Evolutionary conservation across 805 yeast species (phyloP), one percentile per base, ranked within the genome.

Genomic region (Scheffersomyces ergatensis): DNA sequence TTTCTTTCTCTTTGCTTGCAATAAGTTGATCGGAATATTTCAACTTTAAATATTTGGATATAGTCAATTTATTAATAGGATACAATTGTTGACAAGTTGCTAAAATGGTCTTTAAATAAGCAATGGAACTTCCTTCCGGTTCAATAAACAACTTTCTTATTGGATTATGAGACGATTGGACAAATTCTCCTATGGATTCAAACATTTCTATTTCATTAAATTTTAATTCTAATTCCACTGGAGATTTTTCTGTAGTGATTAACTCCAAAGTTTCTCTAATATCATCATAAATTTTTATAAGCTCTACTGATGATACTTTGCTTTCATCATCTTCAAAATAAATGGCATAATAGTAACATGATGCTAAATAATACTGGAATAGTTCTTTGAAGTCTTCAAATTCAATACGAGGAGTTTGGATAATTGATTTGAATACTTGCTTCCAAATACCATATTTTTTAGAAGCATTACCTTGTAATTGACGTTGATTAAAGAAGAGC

Each of bases 21-120:
- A 25, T 39, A 1, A 38, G 12, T 2, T 38, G 29, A 1, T 36
- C 9, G 5, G 54, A 45, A 8, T 54, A 51, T 40, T 60, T 62
- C 31, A 61, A 50, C 12, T 46, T 34, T 33, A 69, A 48, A 40
- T 49, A 69, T 21, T 57, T 54, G 4, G 38, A 38, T n/a, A 69
- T 50, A 1, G 70, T 59, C n/a, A 65, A 51, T 26, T 60, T 63
- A 36, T 60, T 65, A 30, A 62, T 55, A 0, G 71, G 63, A 37
- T 57, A 66, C 17, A 70, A 51, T 32, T 51, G 53, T 30, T 59
- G 58, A 45, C 72, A 67, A 1, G 62, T 58, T 5, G 53, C 48
- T 3, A 65, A 44, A 14, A 50, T 49, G 15, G 55, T 45, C 5
- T 52, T 49, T 21, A 65, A 45, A 3, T 42, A 35, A 1, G 43